Base-by-base conservation (phyloP, 2,329 filamentous ascomycete species). In the Bertia moriformis region DNA sequence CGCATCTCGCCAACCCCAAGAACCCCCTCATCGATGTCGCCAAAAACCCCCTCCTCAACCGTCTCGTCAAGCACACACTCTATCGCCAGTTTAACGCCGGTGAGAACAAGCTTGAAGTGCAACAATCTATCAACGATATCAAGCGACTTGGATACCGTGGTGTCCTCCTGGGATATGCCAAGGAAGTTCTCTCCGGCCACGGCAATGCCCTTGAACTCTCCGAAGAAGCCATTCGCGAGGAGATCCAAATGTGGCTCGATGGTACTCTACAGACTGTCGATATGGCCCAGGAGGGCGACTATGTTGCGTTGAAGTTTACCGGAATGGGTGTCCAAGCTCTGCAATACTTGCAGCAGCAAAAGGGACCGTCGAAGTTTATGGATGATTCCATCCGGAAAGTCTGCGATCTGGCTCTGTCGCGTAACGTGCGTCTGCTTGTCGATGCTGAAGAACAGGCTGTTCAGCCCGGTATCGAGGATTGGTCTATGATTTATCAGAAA, bases 371-470 rank as follows among this genome's bases (percentile, higher is more conserved):
- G 1, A 63, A 69, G 3, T 68, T 71, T 4, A 76, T 94, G 49
- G 67, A 71, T 39, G 59, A 69, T 13, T 80, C 83, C 13, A 83
- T 93, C 44, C 72, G 83, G 46, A 66, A 73, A 38, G 78, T 93
- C 45, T 93, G 86, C 59, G 64, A 77, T 37, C 70, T 82, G 14
- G 86, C 86, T 0, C 67, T 73, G 2, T 62, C 71, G 27, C 75
- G 78, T 39, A 74, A 78, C 18, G 74, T 93, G 2, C 70, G 74
- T 3, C 67, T 95, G 1, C 71, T 93, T 2, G 85, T 93, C 44
- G 85, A 93, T 45, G 88, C 86, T 1, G 88, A 95, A 59, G 85
- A 93, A 56, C 77, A 79, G 41, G 69, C 73, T 40, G 70, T 91
- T 19, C 84, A 93, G 59, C 63, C 70, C 4, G 85, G 85, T 4